Percentiles rank a stretch among this genome's conserved stretches.
These are phyloP conservation scores for Boeremia lycopersici DNA, from an alignment of 2,329 filamentous ascomycete genomes.

Conservation along the genomic window DNA sequence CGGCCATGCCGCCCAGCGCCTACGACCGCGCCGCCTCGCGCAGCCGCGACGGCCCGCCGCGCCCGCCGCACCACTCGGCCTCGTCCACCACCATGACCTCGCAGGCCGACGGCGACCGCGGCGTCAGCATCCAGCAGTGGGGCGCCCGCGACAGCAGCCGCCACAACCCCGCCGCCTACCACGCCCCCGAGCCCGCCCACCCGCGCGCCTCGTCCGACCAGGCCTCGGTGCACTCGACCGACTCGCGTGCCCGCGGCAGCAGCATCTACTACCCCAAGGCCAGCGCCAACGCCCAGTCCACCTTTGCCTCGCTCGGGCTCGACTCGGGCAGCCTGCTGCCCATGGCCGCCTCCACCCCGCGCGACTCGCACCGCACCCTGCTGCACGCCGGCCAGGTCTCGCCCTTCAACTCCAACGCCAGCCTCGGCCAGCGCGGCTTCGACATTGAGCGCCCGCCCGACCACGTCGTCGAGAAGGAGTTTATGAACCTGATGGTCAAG, in stretches of 20 bases:
- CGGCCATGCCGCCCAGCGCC: conserved; percentile 55
- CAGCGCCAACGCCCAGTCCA: conserved; percentile 58
- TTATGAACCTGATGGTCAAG: conserved; percentile 93
- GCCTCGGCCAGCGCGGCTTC: conserved; percentile 60
- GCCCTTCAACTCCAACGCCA: conserved; percentile 55
- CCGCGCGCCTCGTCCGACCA: conserved; percentile 67
- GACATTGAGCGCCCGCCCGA: conserved; percentile 76
- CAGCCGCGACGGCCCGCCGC: conserved; percentile 60
- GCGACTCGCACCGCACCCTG: conserved; percentile 49
- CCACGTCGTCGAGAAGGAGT: conserved; percentile 85
- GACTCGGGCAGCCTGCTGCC: conserved; percentile 48
- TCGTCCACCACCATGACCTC: conserved; percentile 72
- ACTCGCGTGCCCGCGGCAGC: conserved; percentile 62
- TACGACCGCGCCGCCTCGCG: conserved; percentile 50
- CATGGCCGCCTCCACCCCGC: conserved; percentile 46
- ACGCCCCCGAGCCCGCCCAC: conserved; percentile 50
- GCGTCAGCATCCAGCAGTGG: conserved; percentile 80
- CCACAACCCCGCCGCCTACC: conserved; percentile 14
- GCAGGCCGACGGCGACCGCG: conserved; percentile 67
- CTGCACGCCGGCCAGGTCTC: conserved; percentile 51
- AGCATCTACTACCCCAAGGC: conserved; percentile 56
- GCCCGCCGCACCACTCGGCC: conserved; percentile 61
- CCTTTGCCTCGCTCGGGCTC: conserved; percentile 53
- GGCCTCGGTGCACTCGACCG: conserved; percentile 67
- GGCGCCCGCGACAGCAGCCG: conserved; percentile 50